Evolutionary conservation across 176 grass and related monocot genomes (phyloP).

Genomic region (Puya raimondii): DNA sequence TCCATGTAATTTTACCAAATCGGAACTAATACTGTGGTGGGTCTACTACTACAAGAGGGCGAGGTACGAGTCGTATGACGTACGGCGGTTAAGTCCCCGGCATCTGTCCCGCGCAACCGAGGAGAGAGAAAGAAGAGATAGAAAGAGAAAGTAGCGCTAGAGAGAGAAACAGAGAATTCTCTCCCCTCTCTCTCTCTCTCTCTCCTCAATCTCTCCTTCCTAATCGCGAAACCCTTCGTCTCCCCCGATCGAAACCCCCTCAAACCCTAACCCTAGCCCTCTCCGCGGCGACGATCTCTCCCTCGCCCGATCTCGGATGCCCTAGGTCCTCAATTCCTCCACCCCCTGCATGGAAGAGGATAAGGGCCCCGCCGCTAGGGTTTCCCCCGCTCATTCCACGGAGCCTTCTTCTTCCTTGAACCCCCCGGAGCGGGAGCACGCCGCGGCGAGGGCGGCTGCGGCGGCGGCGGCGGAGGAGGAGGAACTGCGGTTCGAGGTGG

Average conservation of each 20-base stretch:
- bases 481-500: conserved; percentile 64
- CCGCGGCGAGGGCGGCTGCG: neutral
- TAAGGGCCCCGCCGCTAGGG: conserved; percentile 25
- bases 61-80: too few species aligned
- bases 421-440: conserved; percentile 12
- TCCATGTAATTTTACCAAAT: too few species aligned
- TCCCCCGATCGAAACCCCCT: neutral
- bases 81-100: too few species aligned
- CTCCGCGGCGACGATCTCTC: neutral
- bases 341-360: conserved; percentile 33
- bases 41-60: too few species aligned
- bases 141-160: neutral
- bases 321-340: neutral
- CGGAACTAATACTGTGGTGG: too few species aligned
- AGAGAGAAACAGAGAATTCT: conserved; percentile 11
- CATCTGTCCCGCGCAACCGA: neutral
- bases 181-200: too few species aligned
- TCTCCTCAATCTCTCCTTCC: too few species aligned
- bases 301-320: conserved; percentile 24
- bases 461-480: conserved; percentile 3
- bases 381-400: conserved; percentile 13
- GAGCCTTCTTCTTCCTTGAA: conserved; percentile 25
- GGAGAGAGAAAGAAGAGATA: neutral
- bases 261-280: conserved; percentile 31
- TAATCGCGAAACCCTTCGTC: neutral